Conservation (phyloP, 768 basidiomycete species). For the Hericium rajendrae region DNA sequence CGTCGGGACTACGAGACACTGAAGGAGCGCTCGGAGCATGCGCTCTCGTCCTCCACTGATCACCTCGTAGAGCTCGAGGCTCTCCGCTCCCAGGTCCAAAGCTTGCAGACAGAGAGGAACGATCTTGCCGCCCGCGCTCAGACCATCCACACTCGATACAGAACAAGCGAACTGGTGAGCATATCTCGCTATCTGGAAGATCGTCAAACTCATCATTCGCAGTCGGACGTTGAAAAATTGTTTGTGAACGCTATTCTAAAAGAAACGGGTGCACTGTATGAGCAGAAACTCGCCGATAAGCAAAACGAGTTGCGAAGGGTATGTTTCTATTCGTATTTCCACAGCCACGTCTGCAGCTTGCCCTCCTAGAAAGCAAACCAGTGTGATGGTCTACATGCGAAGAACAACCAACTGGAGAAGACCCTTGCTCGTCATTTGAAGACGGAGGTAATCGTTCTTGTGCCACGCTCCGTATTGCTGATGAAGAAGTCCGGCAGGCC, state of each 20-base stretch:
- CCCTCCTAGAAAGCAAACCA: slow-evolving; percentile 21
- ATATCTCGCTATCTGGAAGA: not conserved
- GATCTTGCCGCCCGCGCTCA: slow-evolving; percentile 15
- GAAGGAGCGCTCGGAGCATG: slow-evolving; percentile 13
- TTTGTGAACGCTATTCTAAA: slow-evolving; percentile 22
- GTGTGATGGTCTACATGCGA: slow-evolving; percentile 21
- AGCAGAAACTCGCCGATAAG: slow-evolving; percentile 24
- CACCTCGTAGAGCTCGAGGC: slow-evolving; percentile 15
- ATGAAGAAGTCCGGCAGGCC: too few relatives aligned
- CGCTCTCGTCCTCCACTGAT: slow-evolving; percentile 14
- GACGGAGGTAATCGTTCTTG: slow-evolving; percentile 12
- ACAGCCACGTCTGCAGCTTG: not conserved
- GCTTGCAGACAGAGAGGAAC: slow-evolving; percentile 16
- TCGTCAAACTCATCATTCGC: not conserved
- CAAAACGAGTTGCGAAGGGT: slow-evolving; percentile 27
- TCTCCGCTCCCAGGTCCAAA: slow-evolving; percentile 14
- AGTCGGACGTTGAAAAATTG: slow-evolving; percentile 20
- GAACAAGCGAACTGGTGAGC: slow-evolving; percentile 21
- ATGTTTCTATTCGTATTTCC: not conserved
- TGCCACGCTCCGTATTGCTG: not conserved
- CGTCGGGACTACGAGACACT: slow-evolving; percentile 11
- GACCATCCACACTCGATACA: slow-evolving; percentile 22
- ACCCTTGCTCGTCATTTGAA: slow-evolving; percentile 22
- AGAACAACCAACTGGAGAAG: slow-evolving; percentile 21
- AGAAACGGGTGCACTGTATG: slow-evolving; percentile 23